These are phyloP conservation scores for Plasmodium falciparum DNA, from an alignment of 169 alveolate genomes.

Conservation along the genomic window DNA sequence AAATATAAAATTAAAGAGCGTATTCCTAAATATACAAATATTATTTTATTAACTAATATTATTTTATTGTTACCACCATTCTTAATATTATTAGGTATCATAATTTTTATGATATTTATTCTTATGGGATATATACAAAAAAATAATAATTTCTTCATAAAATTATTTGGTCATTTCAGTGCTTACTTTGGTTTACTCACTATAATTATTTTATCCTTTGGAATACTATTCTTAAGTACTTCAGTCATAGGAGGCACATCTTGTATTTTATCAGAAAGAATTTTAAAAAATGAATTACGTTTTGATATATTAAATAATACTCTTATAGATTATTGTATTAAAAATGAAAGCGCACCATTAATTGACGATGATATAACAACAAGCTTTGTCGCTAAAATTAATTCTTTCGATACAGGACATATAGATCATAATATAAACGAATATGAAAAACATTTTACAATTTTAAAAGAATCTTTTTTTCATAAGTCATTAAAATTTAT, in stretches of 20 bases:
- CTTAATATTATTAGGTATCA: constrained; percentile 18
- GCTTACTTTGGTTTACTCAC: constrained; percentile 37
- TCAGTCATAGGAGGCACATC: constrained; percentile 40
- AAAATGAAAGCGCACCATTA: constrained; percentile 9
- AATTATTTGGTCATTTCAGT: constrained; percentile 32
- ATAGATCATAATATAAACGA: constrained; percentile 8
- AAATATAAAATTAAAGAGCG: constrained; percentile 18
- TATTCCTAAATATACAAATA: constrained; percentile 4
- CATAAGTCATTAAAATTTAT: neutral
- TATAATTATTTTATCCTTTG: constrained; percentile 5
- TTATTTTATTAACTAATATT: neutral
- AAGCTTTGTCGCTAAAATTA: neutral
- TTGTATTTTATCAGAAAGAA: constrained; percentile 30
- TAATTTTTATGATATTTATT: constrained; percentile 6
- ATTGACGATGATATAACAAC: constrained; percentile 1
- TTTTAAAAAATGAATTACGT: constrained; percentile 26
- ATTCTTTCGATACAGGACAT: constrained; percentile 1
- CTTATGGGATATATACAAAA: constrained; percentile 18
- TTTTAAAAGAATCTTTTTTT: neutral
- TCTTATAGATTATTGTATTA: constrained; percentile 18
- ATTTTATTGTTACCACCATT: constrained; percentile 28
- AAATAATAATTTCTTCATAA: constrained; percentile 3
- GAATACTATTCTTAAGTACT: neutral
- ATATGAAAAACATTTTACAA: constrained; percentile 8
- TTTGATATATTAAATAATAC: constrained; percentile 29